Conservation (phyloP, 768 basidiomycete species). For the Pisolithus sp. region DNA sequence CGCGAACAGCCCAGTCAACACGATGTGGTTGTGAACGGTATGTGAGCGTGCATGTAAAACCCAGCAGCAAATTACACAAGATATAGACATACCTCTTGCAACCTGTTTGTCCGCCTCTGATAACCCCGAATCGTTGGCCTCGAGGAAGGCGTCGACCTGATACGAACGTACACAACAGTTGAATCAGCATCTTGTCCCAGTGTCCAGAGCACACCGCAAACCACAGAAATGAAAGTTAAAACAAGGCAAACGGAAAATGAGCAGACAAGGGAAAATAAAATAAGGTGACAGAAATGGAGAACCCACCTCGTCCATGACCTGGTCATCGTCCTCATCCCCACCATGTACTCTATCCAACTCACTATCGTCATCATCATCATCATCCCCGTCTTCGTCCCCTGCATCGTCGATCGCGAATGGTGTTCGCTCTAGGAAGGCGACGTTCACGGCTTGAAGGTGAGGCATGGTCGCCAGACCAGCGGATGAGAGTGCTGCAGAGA, state of each 20-base stretch:
- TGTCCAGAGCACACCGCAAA: too few relatives aligned
- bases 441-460: constrained; percentile 69
- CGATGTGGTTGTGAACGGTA: too few relatives aligned
- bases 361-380: constrained; percentile 50
- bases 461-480: constrained; percentile 46
- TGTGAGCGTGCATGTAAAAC: too few relatives aligned
- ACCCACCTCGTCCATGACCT: constrained; percentile 84
- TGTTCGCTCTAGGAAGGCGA: constrained; percentile 84
- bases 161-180: neutral
- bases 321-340: constrained; percentile 51
- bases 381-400: constrained; percentile 44
- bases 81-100: constrained; percentile 53
- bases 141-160: constrained; percentile 88
- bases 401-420: constrained; percentile 97
- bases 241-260: too few relatives aligned
- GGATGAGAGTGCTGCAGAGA: constrained; percentile 23
- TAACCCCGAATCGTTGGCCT: constrained; percentile 85
- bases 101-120: constrained; percentile 74
- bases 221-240: too few relatives aligned
- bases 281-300: neutral
- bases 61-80: neutral
- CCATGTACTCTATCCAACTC: constrained; percentile 46
- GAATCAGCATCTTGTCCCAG: too few relatives aligned
- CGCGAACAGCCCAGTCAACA: too few relatives aligned
- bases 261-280: neutral